These are phyloP conservation scores for Pogostemon cablin DNA, from an alignment of 257 asterid species.

Conservation along the genomic window DNA sequence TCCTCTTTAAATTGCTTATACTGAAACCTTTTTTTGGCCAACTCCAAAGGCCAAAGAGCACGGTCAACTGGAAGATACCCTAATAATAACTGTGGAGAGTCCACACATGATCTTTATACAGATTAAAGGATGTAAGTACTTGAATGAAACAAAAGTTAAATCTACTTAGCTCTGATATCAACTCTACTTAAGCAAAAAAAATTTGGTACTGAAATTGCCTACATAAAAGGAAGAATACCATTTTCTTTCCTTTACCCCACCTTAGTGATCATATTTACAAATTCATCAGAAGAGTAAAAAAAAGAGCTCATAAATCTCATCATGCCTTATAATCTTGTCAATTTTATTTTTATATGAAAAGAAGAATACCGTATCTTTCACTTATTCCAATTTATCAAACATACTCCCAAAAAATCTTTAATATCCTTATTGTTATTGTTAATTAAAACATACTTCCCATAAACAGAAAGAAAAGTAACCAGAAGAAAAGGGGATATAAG, in stretches of 20 bases:
- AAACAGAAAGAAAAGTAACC: background rate
- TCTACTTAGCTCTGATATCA: constrained; percentile 1
- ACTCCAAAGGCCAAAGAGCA: constrained; percentile 80
- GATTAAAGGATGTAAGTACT: background rate
- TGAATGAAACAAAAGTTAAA: constrained; percentile 12
- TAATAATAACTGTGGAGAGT: constrained; percentile 69
- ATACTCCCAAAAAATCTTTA: background rate
- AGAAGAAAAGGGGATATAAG: background rate
- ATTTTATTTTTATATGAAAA: constrained; percentile 23
- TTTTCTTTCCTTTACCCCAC: constrained; percentile 25
- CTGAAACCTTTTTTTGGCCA: constrained; percentile 83
- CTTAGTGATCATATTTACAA: background rate
- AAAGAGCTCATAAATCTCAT: background rate
- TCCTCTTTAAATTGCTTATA: constrained; percentile 87
- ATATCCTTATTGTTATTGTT: constrained; percentile 1
- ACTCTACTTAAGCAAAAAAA: background rate
- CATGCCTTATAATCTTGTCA: background rate
- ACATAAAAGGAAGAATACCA: constrained; percentile 22
- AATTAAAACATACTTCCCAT: constrained; percentile 2
- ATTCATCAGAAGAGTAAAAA: constrained; percentile 6
- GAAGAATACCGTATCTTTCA: background rate
- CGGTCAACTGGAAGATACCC: constrained; percentile 87
- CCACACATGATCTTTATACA: constrained; percentile 23
- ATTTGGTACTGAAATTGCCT: constrained; percentile 3
- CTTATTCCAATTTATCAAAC: background rate